A percentile compares a stretch with the other conserved stretches of the same genome.
Conservation (phyloP, 2,329 filamentous ascomycete genomes). For the Penicillium sp. region DNA sequence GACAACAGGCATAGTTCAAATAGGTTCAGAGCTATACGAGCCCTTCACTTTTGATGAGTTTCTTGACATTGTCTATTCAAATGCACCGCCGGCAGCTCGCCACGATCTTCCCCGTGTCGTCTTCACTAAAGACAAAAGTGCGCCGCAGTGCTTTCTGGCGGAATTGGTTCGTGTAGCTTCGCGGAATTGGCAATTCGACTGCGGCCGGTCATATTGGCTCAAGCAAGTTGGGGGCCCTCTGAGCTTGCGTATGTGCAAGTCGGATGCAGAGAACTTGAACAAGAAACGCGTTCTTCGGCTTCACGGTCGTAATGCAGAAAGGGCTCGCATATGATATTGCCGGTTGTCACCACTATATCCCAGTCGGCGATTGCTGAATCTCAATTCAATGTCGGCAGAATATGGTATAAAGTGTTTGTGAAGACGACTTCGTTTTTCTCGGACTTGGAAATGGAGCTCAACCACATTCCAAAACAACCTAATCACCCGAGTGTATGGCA, state of each 20-base stretch:
- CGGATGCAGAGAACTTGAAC: slow-evolving; percentile 23
- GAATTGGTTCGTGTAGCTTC: slow-evolving; percentile 31
- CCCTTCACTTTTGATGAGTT: slow-evolving; percentile 27
- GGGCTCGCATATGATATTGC: slow-evolving; percentile 17
- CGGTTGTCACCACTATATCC: too few species aligned
- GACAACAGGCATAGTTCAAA: slow-evolving; percentile 28
- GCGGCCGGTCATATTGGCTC: slow-evolving; percentile 31
- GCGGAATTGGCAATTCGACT: slow-evolving; percentile 32
- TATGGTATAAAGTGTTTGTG: too few species aligned
- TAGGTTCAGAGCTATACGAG: slow-evolving; percentile 28
- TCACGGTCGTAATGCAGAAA: slow-evolving; percentile 15
- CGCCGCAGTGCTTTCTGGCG: slow-evolving; percentile 27
- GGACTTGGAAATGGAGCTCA: too few species aligned
- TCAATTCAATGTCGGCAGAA: too few species aligned
- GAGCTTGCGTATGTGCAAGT: slow-evolving; percentile 23
- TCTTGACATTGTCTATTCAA: slow-evolving; percentile 14
- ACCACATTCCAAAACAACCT: too few species aligned
- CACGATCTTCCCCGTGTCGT: slow-evolving; percentile 23
- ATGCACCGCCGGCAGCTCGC: slow-evolving; percentile 20
- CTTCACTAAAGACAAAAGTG: slow-evolving; percentile 27
- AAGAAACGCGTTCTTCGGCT: slow-evolving; percentile 18
- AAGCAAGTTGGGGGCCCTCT: slow-evolving; percentile 28
- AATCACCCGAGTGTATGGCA: too few species aligned
- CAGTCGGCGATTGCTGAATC: too few species aligned
- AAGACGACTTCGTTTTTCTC: too few species aligned